Evolutionary conservation across 257 asterid species (phyloP).

Genomic region (Apocynum venetum): DNA sequence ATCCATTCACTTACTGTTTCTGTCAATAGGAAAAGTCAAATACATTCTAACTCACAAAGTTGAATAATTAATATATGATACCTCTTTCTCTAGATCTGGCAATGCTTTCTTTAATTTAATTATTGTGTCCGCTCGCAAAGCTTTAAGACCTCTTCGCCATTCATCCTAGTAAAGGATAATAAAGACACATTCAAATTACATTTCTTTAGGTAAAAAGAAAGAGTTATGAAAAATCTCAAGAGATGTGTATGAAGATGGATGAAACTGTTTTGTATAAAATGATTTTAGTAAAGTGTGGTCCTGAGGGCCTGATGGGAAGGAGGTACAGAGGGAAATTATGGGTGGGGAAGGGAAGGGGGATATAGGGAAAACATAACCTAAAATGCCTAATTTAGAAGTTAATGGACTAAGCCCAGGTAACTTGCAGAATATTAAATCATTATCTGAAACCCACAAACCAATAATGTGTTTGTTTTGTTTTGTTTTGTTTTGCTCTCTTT

Average conservation of each 20-base stretch:
- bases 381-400: neutral
- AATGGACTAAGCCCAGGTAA: neutral
- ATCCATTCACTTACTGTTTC: neutral
- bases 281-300: neutral
- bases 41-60: constrained; percentile 13
- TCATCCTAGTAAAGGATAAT: constrained; percentile 48
- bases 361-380: neutral
- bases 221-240: neutral
- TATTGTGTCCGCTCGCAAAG: constrained; percentile 60
- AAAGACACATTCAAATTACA: neutral
- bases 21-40: neutral
- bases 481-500: too few relatives aligned
- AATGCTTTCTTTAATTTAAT: constrained; percentile 71
- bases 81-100: constrained; percentile 82
- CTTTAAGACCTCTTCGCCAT: constrained; percentile 84
- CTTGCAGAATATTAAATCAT: neutral
- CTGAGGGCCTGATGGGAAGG: neutral
- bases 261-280: neutral
- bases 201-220: neutral
- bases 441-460: too few relatives aligned
- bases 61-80: constrained; percentile 22
- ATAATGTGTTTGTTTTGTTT: too few relatives aligned
- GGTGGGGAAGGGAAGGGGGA: neutral
- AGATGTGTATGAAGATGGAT: neutral
- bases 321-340: neutral